Base-by-base conservation (phyloP, 495 filamentous ascomycete genomes). In the Trichoderma reesei region DNA sequence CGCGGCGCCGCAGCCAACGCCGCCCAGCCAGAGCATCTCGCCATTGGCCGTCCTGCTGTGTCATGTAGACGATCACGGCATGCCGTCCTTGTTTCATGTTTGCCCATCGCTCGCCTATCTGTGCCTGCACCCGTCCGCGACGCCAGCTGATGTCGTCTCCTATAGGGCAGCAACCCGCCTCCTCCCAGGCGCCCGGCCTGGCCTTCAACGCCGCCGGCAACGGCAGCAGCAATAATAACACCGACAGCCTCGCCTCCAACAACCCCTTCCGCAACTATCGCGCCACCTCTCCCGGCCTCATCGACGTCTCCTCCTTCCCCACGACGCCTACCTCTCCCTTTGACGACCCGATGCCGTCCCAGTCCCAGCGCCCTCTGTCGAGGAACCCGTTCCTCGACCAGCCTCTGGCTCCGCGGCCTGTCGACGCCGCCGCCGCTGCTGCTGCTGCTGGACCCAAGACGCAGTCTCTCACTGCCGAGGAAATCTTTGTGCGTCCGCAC, bases 191-290 rank as follows among this genome's bases (percentile, higher is more conserved):
- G 51, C 26, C 83, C 41, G 80, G 79, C 59, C 73, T 82, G 70
- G 72, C 81, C 14, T 76, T 86, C 72, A 88, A 48, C n/a, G 44
- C 16, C 44, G n/a, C 9, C 44, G 7, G 16, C 44, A 48, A 18
- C 44, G n/a, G 18, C 44, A n/a, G 16, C 44, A 48, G 9, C 20
- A 18, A 86, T 71, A 56, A 56, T 16, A 56, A 56, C 14, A 34
- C 9, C 31, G 31, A 56, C 26, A 56, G 51, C 51, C 82, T 94
- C 71, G 83, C 86, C 65, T 98, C 94, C 67, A 98, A 98, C 81
- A 98, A 98, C 71, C 94, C 94, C n/a, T 98, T 98, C 74, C 88
- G 94, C 79, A 96, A 96, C 75, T 18, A 18, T n/a, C 88, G 89
- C 68, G 87, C 90, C 10, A 37, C 63, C 14, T 65, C 63, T 31